Base-by-base conservation (phyloP, 306 rosid genomes). In the Citrullus mucosospermus region DNA sequence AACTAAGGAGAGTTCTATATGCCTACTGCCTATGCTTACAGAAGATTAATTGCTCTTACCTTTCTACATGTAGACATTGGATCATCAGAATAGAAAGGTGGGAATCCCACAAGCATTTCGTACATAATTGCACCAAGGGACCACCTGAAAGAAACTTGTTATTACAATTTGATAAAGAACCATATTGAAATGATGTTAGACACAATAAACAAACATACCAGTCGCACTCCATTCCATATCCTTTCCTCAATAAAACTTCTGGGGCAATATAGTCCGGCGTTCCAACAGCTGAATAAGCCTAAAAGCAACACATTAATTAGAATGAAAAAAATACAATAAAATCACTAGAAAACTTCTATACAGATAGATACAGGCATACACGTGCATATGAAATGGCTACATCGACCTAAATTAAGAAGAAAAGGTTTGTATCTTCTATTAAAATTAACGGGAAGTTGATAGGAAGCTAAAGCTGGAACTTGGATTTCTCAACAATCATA, bases 101-200 rank as follows among this genome's bases (percentile, higher is more conserved):
- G 97, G 72, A 53, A 93, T 32, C 97, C 97, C 63, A 93, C 93
- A 59, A 93, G 96, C 97, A 93, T 93, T 85, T 93, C 97, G 59
- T 91, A 93, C 97, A 90, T 93, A 74, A 91, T 93, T 77, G 97
- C 96, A 34, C 97, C 97, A n/a, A 93, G 88, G 83, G 97, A 93
- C 97, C 97, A 93, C 97, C 96, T 93, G 80, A 80, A 54, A 76
- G 4, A 58, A 12, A 67, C 48, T 55, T n/a, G 56, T 48, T 14
- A 80, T 84, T 39, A 75, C 54, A 46, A 80, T 15, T 54, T 25
- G 71, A 36, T 9, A 58, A 58, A 66, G 57, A 48, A 56, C 32
- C 82, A 72, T 61, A 78, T 41, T 50, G 30, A 77, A 68, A 18
- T 11, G 16, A 20, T 38, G 76, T 43, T 48, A n/a, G 58, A 54